These are phyloP conservation scores for Yamadazyma taylorii DNA, from an alignment of 1,139 yeast genomes.

Conservation along the genomic window DNA sequence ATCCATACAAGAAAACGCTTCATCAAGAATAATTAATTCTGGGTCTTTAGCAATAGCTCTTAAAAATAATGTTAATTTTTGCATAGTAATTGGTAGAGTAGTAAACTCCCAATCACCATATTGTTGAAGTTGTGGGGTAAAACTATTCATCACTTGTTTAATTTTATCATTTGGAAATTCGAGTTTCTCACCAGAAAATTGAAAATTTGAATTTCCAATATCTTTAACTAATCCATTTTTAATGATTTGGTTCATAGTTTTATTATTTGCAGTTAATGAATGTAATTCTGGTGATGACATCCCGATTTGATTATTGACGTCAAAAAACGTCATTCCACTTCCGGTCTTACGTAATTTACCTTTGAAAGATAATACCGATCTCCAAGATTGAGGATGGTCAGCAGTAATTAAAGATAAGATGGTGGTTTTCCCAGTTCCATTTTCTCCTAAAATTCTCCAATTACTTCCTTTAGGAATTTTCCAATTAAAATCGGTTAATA, in stretches of 20 bases:
- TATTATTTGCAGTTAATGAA: slow-evolving; percentile 65
- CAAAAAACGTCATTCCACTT: slow-evolving; percentile 65
- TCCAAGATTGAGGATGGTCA: slow-evolving; percentile 98
- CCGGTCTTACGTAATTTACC: slow-evolving; percentile 77
- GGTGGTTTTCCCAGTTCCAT: slow-evolving; percentile 94
- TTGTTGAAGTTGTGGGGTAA: slow-evolving; percentile 23
- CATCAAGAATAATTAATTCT: slow-evolving; percentile 76
- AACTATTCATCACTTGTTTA: slow-evolving; percentile 18
- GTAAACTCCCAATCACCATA: slow-evolving; percentile 42
- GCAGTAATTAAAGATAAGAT: slow-evolving; percentile 80
- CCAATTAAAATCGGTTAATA: slow-evolving; percentile 67
- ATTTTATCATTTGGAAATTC: slow-evolving; percentile 8
- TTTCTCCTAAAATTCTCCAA: slow-evolving; percentile 88
- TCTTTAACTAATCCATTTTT: slow-evolving; percentile 65
- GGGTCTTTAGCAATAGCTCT: slow-evolving; percentile 80
- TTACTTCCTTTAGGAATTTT: slow-evolving; percentile 66
- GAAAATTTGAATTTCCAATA: slow-evolving; percentile 58
- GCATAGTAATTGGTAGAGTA: slow-evolving; percentile 67
- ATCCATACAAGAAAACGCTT: slow-evolving; percentile 91
- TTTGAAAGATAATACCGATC: slow-evolving; percentile 60
- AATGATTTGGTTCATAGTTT: slow-evolving; percentile 56
- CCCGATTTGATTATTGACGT: slow-evolving; percentile 78
- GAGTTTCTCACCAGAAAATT: slow-evolving; percentile 20
- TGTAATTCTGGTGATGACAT: slow-evolving; percentile 92
- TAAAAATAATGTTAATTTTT: slow-evolving; percentile 73